phyloP scores from a whole-genome alignment of 2,329 filamentous ascomycete species.

The Aspergillus eucalypticola region DNA sequence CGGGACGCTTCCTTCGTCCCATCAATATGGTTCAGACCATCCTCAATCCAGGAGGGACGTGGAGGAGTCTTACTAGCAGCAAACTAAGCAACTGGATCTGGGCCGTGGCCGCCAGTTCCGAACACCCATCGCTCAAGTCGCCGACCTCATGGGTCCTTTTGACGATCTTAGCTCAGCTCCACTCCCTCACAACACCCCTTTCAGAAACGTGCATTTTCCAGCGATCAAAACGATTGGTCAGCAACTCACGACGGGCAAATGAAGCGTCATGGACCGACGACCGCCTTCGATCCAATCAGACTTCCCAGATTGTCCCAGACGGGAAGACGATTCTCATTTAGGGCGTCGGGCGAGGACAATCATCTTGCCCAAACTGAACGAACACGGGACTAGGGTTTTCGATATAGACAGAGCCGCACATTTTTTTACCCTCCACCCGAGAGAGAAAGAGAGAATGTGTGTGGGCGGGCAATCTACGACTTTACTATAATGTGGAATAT shows the following conservation, averaged over 20 bases:
- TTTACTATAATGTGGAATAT: background rate
- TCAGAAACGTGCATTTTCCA: constrained; percentile 21
- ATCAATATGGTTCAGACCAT: constrained; percentile 25
- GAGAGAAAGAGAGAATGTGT: too few species aligned
- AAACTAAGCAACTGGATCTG: constrained; percentile 16
- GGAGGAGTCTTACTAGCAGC: constrained; percentile 1
- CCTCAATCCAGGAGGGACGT: constrained; percentile 7
- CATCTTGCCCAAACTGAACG: constrained; percentile 18
- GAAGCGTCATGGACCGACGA: constrained; percentile 20
- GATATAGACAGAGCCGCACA: constrained; percentile 23
- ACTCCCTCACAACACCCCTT: constrained; percentile 14
- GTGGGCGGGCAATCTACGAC: too few species aligned
- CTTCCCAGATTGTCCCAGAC: constrained; percentile 14
- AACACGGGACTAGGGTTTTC: constrained; percentile 7
- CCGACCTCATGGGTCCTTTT: constrained; percentile 16
- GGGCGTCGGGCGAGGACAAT: constrained; percentile 18
- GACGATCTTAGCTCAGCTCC: constrained; percentile 24
- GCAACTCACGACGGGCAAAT: constrained; percentile 19
- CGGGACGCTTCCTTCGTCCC: constrained; percentile 18
- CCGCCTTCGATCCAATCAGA: constrained; percentile 21
- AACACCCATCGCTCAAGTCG: constrained; percentile 13
- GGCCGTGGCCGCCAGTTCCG: constrained; percentile 18
- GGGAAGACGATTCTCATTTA: constrained; percentile 20
- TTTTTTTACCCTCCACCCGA: background rate
- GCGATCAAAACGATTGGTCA: constrained; percentile 19